Percentiles rank a stretch among this genome's conserved stretches.
Evolutionary conservation across 2,329 filamentous ascomycete species (phyloP).

Genomic region (Diaporthe batatas): DNA sequence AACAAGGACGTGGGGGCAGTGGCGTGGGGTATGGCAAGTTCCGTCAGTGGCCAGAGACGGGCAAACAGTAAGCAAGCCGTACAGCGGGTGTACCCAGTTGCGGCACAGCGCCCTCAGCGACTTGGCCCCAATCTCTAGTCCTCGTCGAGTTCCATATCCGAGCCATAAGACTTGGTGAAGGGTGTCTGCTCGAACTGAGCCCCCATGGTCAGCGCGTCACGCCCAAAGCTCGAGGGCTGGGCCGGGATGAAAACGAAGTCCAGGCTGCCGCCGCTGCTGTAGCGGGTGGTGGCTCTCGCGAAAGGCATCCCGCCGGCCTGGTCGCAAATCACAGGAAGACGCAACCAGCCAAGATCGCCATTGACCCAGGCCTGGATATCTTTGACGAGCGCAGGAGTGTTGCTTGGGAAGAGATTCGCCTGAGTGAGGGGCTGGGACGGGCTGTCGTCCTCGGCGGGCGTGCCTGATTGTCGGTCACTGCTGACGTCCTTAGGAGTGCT

Average conservation of each 20-base stretch:
- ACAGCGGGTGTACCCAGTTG: not conserved
- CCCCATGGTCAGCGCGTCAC: not conserved
- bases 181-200: not conserved
- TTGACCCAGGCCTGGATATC: constrained; percentile 24
- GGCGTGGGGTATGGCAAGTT: not conserved
- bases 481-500: not conserved
- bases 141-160: not conserved
- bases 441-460: not conserved
- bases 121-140: not conserved
- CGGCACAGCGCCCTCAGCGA: not conserved
- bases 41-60: not conserved
- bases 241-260: constrained; percentile 1
- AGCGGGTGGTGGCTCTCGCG: not conserved
- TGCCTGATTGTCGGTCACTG: not conserved
- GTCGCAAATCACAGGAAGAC: not conserved
- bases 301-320: not conserved
- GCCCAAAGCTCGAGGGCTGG: constrained; percentile 7
- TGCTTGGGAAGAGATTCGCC: not conserved
- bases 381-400: not conserved
- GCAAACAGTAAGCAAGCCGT: not conserved
- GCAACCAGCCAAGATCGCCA: constrained; percentile 14
- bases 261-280: constrained; percentile 18
- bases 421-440: not conserved
- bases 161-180: not conserved
- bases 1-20: not conserved